A percentile compares a stretch with the other conserved stretches of the same genome.
Evolutionary conservation across 73 alveolate species (phyloP).

Genomic region (Urostyla sp.): DNA sequence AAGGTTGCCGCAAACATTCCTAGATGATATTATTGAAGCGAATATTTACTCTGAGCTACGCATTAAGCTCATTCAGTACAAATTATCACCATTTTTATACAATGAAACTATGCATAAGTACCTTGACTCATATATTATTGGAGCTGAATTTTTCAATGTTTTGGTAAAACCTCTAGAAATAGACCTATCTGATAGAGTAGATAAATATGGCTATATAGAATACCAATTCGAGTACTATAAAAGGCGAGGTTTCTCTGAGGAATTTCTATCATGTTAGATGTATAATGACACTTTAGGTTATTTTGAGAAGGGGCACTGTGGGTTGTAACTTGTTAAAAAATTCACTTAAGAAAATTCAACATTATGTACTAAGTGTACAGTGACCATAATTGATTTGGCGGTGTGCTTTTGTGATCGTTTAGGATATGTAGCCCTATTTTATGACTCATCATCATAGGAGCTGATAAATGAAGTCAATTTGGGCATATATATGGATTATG

Average conservation of each 20-base stretch:
- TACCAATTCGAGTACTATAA: neutral
- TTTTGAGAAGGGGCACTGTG: conserved; percentile 16
- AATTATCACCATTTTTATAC: conserved; percentile 2
- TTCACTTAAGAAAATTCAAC: neutral
- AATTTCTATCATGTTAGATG: conserved; percentile 11
- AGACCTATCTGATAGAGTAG: neutral
- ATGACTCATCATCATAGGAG: neutral
- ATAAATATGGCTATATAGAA: conserved; percentile 7
- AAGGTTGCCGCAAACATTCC: conserved; percentile 20
- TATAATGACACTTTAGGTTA: neutral
- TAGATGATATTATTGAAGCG: conserved; percentile 14
- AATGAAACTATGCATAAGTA: conserved; percentile 1
- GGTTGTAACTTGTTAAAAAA: neutral
- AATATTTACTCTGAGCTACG: conserved; percentile 34
- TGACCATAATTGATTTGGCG: conserved; percentile 20
- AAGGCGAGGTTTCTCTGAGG: neutral
- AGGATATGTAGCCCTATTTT: neutral
- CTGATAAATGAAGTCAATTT: neutral
- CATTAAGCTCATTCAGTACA: conserved; percentile 12
- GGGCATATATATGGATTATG: conserved; percentile 47
- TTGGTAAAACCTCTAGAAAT: neutral
- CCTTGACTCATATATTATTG: conserved; percentile 20
- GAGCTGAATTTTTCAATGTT: conserved; percentile 35
- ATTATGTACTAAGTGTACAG: conserved; percentile 7
- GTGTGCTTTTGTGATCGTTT: conserved; percentile 31